These are phyloP conservation scores for Senna tora DNA, from an alignment of 306 rosid genomes.

Conservation along the genomic window DNA sequence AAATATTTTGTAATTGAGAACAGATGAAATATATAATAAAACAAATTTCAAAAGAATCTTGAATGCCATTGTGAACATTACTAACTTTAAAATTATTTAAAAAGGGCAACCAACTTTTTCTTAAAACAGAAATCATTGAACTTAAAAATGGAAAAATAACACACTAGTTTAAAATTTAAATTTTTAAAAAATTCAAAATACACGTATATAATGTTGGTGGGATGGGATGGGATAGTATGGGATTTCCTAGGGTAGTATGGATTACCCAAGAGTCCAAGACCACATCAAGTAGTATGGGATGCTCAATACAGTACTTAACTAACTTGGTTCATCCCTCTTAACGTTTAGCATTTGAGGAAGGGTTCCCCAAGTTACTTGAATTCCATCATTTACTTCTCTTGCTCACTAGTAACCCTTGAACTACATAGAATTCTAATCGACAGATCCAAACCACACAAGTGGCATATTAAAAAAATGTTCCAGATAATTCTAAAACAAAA, in stretches of 20 bases:
- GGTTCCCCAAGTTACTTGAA: too few relatives aligned
- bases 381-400: too few relatives aligned
- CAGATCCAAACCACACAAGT: neutral
- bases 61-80: neutral
- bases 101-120: neutral
- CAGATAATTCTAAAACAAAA: conserved; percentile 21
- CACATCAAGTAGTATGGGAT: too few relatives aligned
- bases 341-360: too few relatives aligned
- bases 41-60: neutral
- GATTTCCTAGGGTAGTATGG: too few relatives aligned
- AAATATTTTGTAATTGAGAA: neutral
- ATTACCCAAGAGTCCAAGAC: too few relatives aligned
- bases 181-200: too few relatives aligned
- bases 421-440: neutral
- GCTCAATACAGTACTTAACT: too few relatives aligned
- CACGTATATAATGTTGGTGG: too few relatives aligned
- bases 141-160: neutral
- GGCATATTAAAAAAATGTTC: neutral
- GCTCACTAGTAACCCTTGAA: neutral
- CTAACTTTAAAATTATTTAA: neutral
- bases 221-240: too few relatives aligned
- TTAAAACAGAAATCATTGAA: neutral
- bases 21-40: neutral
- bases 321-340: too few relatives aligned
- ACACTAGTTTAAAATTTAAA: neutral